Evolutionary conservation across 176 grass and related monocot species (phyloP), one percentile per base, ranked within the genome.

Genomic region (Phoenix dactylifera): DNA sequence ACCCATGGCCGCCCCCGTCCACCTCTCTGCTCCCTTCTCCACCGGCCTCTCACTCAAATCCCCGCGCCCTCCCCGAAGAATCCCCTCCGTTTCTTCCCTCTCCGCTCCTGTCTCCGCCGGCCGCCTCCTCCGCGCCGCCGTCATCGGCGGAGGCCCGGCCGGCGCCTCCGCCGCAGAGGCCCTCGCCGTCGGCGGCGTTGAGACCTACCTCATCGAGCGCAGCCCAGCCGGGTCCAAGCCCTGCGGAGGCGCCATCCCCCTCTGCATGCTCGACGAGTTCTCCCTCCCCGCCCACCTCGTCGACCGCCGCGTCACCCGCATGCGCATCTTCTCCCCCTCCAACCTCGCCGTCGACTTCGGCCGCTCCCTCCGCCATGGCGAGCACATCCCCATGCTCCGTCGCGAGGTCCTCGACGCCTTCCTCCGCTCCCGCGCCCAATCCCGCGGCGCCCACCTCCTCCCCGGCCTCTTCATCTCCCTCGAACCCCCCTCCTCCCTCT

Each of bases 351-450:
- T 80, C 65, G 83, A 89, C 80, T 96, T 90, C 80, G 78, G 80
- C 16, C 86, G 82, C 17, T n/a, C 80, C 7, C 59, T 95, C 0
- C 78, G 70, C 2, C 80, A 80, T 1, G 70, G 73, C 1, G 81
- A 69, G n/a, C 83, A 90, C 80, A 90, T 96, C 76, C n/a, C 91
- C 53, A 96, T 90, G 91, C 86, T 96, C 60, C 80, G 86, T 26
- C 87, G 86, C 65, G 91, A 90, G 86, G 86, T 96, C 23, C 81
- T 96, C 60, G 91, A 96, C 65, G 72, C 86, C 62, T 96, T 90
- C 81, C 79, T 96, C 51, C 78, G 86, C 55, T 15, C 23, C 68
- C 77, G 91, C 19, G 86, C 80, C 24, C 73, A 63, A 7, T 72
- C 69, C n/a, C 74, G 74, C 49, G 83, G 91, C 30, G 86, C 86